Evolutionary conservation across 257 asterid species (phyloP), one percentile per base, ranked within the genome.

Genomic region (Cruciata laevipes): DNA sequence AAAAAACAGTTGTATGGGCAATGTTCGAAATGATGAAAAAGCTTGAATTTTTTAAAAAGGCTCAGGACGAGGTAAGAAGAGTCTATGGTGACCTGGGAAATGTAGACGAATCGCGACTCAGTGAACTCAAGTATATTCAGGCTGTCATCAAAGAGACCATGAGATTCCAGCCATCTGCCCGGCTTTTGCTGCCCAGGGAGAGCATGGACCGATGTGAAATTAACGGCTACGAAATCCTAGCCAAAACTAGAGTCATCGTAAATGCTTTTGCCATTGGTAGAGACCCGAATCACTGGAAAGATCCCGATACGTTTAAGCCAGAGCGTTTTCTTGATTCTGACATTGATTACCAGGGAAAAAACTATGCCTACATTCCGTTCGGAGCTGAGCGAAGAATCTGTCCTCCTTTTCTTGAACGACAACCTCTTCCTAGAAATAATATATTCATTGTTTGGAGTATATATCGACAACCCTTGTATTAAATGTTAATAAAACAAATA

Each of bases 181-280:
- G n/a, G 8, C 59, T 64, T 4, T n/a, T 63, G 20, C 65, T 71
- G 27, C 75, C 75, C 5, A 71, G 75, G 10, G 75, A 71, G 63
- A 33, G 33, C 27, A 53, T 32, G 3, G 59, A 71, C 25, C 44
- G 12, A 35, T 20, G 42, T 12, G 12, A 24, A 0, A 62, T 71
- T 23, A 18, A 33, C 3, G 57, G 60, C 0, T 71, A 71, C 24
- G 52, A 16, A 23, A 20, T 71, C 2, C 69, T 64, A 7, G 44
- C 24, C 3, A 35, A 63, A 31, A 63, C 74, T 1, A 71, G 68
- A 24, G 47, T 71, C 4, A 23, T 64, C 3, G 17, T 71, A 3
- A 71, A 71, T 20, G 60, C 68, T 6, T 71, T 57, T 57, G 70
- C 75, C 5, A 64, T 71, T 0, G 70, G 49, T 13, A 38, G 75